A percentile compares a stretch with the other conserved stretches of the same genome.
Evolutionary conservation across 2,329 filamentous ascomycete genomes (phyloP).

Genomic region (Orbilia oligospora): DNA sequence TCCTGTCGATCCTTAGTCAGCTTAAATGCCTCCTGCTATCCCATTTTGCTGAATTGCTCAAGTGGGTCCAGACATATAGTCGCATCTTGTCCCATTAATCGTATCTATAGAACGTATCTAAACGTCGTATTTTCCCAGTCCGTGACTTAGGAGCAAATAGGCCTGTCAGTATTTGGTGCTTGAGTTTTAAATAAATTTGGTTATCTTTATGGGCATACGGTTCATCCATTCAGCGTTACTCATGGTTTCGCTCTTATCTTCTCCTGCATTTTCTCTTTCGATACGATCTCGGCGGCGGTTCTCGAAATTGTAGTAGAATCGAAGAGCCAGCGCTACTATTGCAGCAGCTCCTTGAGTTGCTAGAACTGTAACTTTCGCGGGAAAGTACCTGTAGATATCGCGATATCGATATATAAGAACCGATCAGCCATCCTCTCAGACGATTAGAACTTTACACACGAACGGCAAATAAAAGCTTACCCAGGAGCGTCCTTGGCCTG

Average conservation of each 20-base stretch:
- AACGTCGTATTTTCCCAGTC: conserved; percentile 74
- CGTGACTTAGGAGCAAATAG: conserved; percentile 67
- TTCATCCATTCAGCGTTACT: conserved; percentile 63
- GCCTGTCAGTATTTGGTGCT: not conserved
- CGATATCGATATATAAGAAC: not conserved
- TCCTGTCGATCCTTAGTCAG: not conserved
- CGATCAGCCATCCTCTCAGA: not conserved
- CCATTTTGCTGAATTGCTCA: too few relatives aligned
- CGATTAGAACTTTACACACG: not conserved
- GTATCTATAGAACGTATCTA: conserved; percentile 68
- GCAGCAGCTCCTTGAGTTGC: conserved; percentile 67
- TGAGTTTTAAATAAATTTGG: not conserved
- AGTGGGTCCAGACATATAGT: too few relatives aligned
- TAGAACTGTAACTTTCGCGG: conserved; percentile 73
- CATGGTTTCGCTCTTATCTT: conserved; percentile 59
- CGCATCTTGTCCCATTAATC: too few relatives aligned
- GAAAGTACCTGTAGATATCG: conserved; percentile 64
- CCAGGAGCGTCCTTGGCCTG: conserved; percentile 71
- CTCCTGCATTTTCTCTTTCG: conserved; percentile 39
- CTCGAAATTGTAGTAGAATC: conserved; percentile 63
- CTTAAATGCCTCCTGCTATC: too few relatives aligned
- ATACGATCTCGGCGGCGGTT: conserved; percentile 59
- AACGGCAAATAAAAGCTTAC: conserved; percentile 64
- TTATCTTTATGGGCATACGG: conserved; percentile 38
- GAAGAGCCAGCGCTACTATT: conserved; percentile 63